Evolutionary conservation across 768 basidiomycete species (phyloP).

Genomic region (Polyporus arcularius): DNA sequence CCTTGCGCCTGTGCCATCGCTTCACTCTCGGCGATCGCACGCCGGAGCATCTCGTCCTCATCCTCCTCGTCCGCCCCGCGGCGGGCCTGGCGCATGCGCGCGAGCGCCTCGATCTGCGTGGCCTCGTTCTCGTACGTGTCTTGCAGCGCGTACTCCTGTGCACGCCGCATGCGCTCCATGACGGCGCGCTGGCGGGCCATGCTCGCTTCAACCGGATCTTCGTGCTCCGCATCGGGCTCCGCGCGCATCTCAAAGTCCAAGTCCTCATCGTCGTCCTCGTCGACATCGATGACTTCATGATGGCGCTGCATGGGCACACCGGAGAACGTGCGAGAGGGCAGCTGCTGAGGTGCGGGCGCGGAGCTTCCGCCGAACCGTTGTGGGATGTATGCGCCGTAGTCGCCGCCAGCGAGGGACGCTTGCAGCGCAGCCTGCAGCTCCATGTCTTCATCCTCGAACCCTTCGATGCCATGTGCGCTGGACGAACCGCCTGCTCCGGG

Average conservation of each 20-base stretch:
- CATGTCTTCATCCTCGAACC: conserved; percentile 80
- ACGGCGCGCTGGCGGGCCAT: conserved; percentile 62
- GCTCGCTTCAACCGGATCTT: conserved; percentile 66
- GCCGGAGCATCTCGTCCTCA: conserved; percentile 56
- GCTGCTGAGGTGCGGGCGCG: neutral
- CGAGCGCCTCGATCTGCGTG: conserved; percentile 19
- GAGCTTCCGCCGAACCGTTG: neutral
- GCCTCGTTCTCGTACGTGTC: conserved; percentile 53
- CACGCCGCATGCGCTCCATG: conserved; percentile 61
- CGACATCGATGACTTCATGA: conserved; percentile 12
- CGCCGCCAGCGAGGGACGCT: conserved; percentile 60
- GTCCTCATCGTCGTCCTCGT: conserved; percentile 29
- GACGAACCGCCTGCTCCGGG: conserved; percentile 14
- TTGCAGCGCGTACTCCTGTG: conserved; percentile 68
- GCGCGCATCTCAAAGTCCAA: conserved; percentile 13
- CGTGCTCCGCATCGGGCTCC: conserved; percentile 20
- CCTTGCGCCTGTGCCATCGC: conserved; percentile 40
- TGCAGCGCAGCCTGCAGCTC: conserved; percentile 87
- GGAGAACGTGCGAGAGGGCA: neutral
- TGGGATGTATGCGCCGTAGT: conserved; percentile 8
- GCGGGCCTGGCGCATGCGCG: conserved; percentile 11
- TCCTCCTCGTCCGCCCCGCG: conserved; percentile 39
- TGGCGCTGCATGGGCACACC: conserved; percentile 12
- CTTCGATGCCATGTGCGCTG: conserved; percentile 29
- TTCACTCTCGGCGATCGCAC: conserved; percentile 64